Conservation (phyloP, 225 moss, liverwort and hornwort genomes). For the Physcomitrellopsis africana region DNA sequence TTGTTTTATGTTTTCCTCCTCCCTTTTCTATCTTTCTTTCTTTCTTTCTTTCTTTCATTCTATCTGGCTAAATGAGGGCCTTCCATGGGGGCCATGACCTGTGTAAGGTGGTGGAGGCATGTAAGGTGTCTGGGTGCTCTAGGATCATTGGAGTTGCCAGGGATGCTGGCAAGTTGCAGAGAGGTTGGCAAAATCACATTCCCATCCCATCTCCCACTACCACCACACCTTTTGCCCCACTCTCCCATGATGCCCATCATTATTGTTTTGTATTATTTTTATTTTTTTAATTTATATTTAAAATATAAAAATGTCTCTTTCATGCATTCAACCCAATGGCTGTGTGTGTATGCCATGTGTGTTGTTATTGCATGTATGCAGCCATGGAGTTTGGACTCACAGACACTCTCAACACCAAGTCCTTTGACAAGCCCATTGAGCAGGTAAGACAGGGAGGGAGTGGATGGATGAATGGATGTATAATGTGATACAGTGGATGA, state of each 20-base stretch:
- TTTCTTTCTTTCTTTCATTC: not conserved
- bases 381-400: conserved; percentile 75
- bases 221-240: too few relatives aligned
- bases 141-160: conserved; percentile 61
- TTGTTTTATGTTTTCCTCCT: too few relatives aligned
- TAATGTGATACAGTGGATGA: too few relatives aligned
- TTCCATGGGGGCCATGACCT: not conserved
- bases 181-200: conserved; percentile 33
- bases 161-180: conserved; percentile 45
- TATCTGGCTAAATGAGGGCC: not conserved
- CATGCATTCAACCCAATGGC: too few relatives aligned
- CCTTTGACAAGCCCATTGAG: conserved; percentile 63
- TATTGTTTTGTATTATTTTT: too few relatives aligned
- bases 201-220: too few relatives aligned
- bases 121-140: conserved; percentile 64
- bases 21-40: too few relatives aligned
- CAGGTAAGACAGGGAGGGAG: conserved; percentile 38
- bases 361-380: not conserved
- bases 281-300: too few relatives aligned
- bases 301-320: too few relatives aligned
- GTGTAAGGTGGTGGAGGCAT: conserved; percentile 75
- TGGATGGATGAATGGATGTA: too few relatives aligned
- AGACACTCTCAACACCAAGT: conserved; percentile 69
- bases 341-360: not conserved
- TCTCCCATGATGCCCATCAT: too few relatives aligned